These are phyloP conservation scores for Citrus unshiu DNA, from an alignment of 345 rosid species.

Conservation along the genomic window DNA sequence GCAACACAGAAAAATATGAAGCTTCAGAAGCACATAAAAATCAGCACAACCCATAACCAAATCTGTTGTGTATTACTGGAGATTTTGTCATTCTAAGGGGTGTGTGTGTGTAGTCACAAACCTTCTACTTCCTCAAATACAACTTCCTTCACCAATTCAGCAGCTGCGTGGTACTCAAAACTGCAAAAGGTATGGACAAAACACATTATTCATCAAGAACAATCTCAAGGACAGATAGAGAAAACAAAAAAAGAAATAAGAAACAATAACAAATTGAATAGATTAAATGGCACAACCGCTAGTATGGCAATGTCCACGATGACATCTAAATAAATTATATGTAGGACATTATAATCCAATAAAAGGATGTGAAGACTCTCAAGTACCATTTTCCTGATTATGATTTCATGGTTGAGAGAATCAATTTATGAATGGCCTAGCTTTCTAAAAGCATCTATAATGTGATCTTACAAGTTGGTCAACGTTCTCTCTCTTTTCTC, in stretches of 20 bases:
- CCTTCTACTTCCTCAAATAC: conserved; percentile 81
- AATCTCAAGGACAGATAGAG: not conserved
- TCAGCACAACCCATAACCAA: not conserved
- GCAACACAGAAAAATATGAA: conserved; percentile 17
- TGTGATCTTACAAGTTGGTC: not conserved
- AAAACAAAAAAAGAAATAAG: not conserved
- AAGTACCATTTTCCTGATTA: not conserved
- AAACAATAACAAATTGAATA: not conserved
- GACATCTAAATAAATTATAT: not conserved
- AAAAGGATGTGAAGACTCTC: not conserved
- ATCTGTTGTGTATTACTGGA: not conserved
- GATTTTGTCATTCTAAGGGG: not conserved
- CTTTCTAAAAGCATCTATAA: not conserved
- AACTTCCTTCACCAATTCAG: conserved; percentile 80
- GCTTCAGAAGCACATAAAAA: conserved; percentile 22
- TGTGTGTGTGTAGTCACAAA: conserved; percentile 12
- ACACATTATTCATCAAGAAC: not conserved
- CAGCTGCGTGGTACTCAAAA: conserved; percentile 76
- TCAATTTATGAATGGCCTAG: not conserved
- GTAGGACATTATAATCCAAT: not conserved
- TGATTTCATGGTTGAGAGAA: not conserved
- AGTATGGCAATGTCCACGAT: not conserved
- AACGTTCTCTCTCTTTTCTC: not conserved
- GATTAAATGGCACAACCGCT: not conserved
- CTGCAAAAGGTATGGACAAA: conserved; percentile 31